phyloP scores from a whole-genome alignment of 495 filamentous ascomycete genomes.

The Trypethelium eluteriae region DNA sequence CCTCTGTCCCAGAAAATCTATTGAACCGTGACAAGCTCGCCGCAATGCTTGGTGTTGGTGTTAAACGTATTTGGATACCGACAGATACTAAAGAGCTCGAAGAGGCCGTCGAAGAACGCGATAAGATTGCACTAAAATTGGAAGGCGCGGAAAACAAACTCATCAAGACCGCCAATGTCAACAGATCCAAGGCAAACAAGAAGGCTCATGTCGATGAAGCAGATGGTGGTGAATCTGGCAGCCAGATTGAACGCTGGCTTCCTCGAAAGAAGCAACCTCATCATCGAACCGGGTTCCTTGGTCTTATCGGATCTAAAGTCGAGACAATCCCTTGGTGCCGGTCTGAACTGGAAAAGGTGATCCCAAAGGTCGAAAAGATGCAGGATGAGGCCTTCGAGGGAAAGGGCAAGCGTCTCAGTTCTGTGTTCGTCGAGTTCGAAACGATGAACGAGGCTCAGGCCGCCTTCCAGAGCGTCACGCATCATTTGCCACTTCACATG shows the following conservation, averaged over 20 bases:
- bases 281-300: slow-evolving; percentile 65
- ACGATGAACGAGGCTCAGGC: slow-evolving; percentile 74
- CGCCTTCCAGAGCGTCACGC: slow-evolving; percentile 77
- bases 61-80: slow-evolving; percentile 81
- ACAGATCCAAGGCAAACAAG: slow-evolving; percentile 66
- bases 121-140: slow-evolving; percentile 74
- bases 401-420: slow-evolving; percentile 56
- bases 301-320: slow-evolving; percentile 73
- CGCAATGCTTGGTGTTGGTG: slow-evolving; percentile 68
- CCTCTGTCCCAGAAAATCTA: slow-evolving; percentile 70
- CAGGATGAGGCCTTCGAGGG: slow-evolving; percentile 68
- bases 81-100: slow-evolving; percentile 74
- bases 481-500: slow-evolving; percentile 89
- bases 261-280: slow-evolving; percentile 74
- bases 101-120: slow-evolving; percentile 74
- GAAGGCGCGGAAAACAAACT: slow-evolving; percentile 86
- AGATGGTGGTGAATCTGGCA: slow-evolving; percentile 44
- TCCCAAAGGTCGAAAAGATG: slow-evolving; percentile 67
- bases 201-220: slow-evolving; percentile 50
- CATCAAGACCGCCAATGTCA: slow-evolving; percentile 71
- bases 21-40: slow-evolving; percentile 65
- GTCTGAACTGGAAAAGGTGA: slow-evolving; percentile 68
- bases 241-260: slow-evolving; percentile 66
- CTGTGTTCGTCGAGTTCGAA: slow-evolving; percentile 85
- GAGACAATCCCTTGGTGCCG: slow-evolving; percentile 93